Evolutionary conservation across 257 asterid genomes (phyloP), one percentile per base, ranked within the genome.

Genomic region (Nicotiana undulata): DNA sequence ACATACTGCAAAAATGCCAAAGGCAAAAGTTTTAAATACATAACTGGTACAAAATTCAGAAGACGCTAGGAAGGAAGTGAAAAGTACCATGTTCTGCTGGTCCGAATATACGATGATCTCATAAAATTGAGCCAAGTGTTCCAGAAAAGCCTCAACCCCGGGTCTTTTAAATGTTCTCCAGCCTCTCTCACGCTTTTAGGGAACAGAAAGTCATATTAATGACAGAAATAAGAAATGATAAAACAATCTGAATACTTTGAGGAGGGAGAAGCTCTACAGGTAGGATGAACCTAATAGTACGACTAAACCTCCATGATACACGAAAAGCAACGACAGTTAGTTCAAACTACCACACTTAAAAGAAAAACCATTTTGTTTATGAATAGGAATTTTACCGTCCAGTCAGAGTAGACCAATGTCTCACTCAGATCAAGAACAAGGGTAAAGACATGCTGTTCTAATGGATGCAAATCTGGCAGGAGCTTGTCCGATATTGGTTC

Each of bases 111-210:
- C 84, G 40, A 95, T 88, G 37, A 95, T 87, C 88, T 95, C 98
- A 84, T 88, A 95, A 85, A 79, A 93, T 72, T 92, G 98, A 67
- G 96, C 92, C 40, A 95, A 85, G 79, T 93, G 93, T 87, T 95
- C 94, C 81, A 95, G 88, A 85, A 95, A 95, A 83, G 87, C 93
- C 53, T 95, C 99, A 74, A 95, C 97, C 31, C 99, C 98, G 8
- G 99, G 99, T 83, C 99, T 87, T 81, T 95, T 95, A 85, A 91
- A 91, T 55, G 98, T 93, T 86, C 96, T 91, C 99, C 98, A 95
- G 20, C 98, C 98, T 85, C 98, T 85, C 16, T 92, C 97, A 81
- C 99, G 97, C 99, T 95, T 65, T 83, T 74, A 80, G 64, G 22
- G 55, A 79, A 55, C 53, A 76, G 1, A 65, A 68, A 79, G 68